Conservation (phyloP, 2,329 filamentous ascomycete genomes). For the Juglanconis oblonga region DNA sequence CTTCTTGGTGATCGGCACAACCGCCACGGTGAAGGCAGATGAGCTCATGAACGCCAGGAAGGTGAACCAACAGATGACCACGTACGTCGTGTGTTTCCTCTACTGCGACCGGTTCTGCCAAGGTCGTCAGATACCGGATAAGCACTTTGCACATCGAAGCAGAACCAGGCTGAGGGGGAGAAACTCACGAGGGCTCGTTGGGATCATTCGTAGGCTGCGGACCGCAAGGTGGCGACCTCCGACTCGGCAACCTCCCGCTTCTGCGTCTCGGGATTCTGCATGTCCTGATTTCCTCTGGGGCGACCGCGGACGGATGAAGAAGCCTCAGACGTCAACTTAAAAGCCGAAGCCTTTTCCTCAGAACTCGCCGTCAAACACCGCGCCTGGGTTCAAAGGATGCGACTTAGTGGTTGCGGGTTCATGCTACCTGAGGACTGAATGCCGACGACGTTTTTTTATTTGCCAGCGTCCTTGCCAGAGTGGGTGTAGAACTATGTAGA, state of each 20-base stretch:
- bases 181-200: slow-evolving; percentile 3
- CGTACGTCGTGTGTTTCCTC: slow-evolving; percentile 2
- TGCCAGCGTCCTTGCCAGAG: too few species aligned
- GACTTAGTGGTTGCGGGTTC: too few species aligned
- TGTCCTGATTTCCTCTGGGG: too few species aligned
- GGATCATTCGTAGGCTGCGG: slow-evolving; percentile 7
- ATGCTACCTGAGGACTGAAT: too few species aligned
- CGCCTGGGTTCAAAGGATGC: too few species aligned
- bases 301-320: too few species aligned
- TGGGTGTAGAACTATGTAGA: too few species aligned
- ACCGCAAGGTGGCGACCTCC: neutral
- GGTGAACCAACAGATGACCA: slow-evolving; percentile 6
- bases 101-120: slow-evolving; percentile 3
- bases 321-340: too few species aligned
- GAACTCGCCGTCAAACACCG: too few species aligned
- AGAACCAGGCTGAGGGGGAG: neutral
- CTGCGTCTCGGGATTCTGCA: neutral
- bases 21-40: slow-evolving; percentile 6
- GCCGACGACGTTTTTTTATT: too few species aligned
- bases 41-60: slow-evolving; percentile 2
- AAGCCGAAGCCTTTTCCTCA: too few species aligned
- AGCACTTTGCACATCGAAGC: neutral
- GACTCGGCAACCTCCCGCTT: neutral
- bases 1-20: neutral
- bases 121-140: neutral